Conservation (phyloP, 768 basidiomycete genomes). For the Udeniomyces megalosporus region DNA sequence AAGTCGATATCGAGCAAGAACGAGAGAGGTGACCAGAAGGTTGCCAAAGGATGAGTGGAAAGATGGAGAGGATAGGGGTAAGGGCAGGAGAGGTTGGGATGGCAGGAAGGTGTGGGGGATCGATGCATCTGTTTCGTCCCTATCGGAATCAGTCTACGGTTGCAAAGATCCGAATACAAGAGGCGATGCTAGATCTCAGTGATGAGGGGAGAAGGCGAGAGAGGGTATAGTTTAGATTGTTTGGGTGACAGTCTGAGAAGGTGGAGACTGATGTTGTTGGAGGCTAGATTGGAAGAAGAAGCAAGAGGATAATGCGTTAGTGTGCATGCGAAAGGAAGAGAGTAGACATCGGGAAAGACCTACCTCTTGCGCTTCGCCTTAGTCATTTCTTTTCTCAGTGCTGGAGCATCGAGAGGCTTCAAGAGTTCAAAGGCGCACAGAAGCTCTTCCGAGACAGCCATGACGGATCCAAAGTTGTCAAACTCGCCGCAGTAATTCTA, state of each 20-base stretch:
- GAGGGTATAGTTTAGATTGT: conserved; percentile 10
- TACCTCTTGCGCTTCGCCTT: conserved; percentile 97
- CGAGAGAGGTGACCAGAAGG: neutral
- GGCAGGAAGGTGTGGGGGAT: too few species aligned
- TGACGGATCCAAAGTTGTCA: conserved; percentile 55
- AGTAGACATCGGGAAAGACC: conserved; percentile 16
- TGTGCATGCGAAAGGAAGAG: conserved; percentile 17
- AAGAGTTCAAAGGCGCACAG: conserved; percentile 94
- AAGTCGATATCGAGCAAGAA: too few species aligned
- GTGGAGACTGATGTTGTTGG: conserved; percentile 31
- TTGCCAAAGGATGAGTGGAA: neutral
- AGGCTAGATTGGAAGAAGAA: conserved; percentile 19
- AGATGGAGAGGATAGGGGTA: neutral
- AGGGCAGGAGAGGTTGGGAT: too few species aligned
- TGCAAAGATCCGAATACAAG: too few species aligned
- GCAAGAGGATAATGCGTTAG: conserved; percentile 20
- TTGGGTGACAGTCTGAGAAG: conserved; percentile 19
- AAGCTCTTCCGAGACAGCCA: conserved; percentile 88
- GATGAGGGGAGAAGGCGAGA: too few species aligned
- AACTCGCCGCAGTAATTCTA: conserved; percentile 37
- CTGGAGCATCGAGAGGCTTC: conserved; percentile 86
- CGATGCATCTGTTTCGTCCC: too few species aligned
- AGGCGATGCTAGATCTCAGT: neutral
- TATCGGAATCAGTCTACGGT: too few species aligned
- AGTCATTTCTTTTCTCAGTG: conserved; percentile 93